These are phyloP conservation scores for Phtheirospermum japonicum DNA, from an alignment of 257 asterid species.

Conservation along the genomic window DNA sequence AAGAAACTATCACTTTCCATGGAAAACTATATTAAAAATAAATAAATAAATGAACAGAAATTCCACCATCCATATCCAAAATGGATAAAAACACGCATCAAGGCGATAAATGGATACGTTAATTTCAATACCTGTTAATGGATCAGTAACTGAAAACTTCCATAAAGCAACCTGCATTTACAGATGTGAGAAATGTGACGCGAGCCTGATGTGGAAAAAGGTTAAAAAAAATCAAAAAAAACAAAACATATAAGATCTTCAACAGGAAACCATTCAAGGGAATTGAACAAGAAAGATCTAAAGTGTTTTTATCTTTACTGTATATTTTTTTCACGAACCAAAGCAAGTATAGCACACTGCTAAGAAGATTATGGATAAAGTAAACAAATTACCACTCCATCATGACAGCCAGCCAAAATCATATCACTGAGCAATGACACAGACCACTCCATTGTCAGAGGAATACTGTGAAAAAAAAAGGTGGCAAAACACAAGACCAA, in stretches of 20 bases:
- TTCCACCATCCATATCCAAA: constrained; percentile 22
- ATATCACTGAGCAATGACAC: constrained; percentile 65
- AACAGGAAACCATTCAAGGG: constrained; percentile 16
- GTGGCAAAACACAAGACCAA: constrained; percentile 20
- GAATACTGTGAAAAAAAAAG: constrained; percentile 53
- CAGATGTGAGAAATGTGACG: constrained; percentile 24
- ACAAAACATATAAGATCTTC: neutral
- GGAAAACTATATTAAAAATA: constrained; percentile 14
- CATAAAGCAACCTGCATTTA: constrained; percentile 81
- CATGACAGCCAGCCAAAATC: constrained; percentile 94
- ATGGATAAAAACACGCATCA: constrained; percentile 17
- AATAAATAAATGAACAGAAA: constrained; percentile 14
- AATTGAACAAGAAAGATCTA: constrained; percentile 2
- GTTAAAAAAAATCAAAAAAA: neutral
- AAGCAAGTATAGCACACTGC: constrained; percentile 18
- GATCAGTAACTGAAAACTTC: constrained; percentile 60
- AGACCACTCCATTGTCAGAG: constrained; percentile 84
- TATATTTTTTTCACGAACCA: neutral
- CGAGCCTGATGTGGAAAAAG: constrained; percentile 20
- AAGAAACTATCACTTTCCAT: constrained; percentile 18
- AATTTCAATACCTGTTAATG: constrained; percentile 61
- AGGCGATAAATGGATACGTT: constrained; percentile 20
- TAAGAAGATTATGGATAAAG: constrained; percentile 22
- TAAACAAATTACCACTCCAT: constrained; percentile 73
- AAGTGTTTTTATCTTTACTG: neutral